Percentiles rank a stretch among this genome's conserved stretches.
Conservation (phyloP, 768 basidiomycete genomes). For the Xerocomellus amylosporus region DNA sequence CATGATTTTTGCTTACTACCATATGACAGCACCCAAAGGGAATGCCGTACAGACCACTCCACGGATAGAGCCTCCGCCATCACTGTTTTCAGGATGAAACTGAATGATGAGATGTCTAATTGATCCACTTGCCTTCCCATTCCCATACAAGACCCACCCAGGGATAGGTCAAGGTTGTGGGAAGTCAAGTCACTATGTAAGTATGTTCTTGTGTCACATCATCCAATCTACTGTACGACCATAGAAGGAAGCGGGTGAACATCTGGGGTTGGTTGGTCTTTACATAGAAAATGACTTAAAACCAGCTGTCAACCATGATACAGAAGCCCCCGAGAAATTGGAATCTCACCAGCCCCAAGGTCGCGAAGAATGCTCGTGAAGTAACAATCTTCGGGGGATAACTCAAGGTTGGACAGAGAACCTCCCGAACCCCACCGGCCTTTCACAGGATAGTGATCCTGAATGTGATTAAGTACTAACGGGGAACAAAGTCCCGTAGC, state of each 20-base stretch:
- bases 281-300: slow-evolving; percentile 38
- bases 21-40: slow-evolving; percentile 10
- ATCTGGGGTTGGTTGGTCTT: slow-evolving; percentile 44
- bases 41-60: slow-evolving; percentile 42
- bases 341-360: slow-evolving; percentile 40
- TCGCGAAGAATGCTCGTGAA: slow-evolving; percentile 39
- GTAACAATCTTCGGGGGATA: slow-evolving; percentile 24
- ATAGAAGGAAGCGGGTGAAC: slow-evolving; percentile 40
- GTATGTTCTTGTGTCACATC: neutral
- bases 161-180: slow-evolving; percentile 39
- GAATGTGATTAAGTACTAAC: neutral
- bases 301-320: slow-evolving; percentile 5
- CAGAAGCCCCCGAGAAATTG: neutral
- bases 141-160: slow-evolving; percentile 47
- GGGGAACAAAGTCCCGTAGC: neutral
- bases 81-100: slow-evolving; percentile 12
- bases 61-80: slow-evolving; percentile 39
- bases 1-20: slow-evolving; percentile 18
- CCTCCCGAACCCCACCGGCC: slow-evolving; percentile 39
- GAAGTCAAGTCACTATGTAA: slow-evolving; percentile 1
- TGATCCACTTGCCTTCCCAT: slow-evolving; percentile 36
- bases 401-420: slow-evolving; percentile 28
- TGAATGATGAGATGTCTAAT: neutral
- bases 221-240: slow-evolving; percentile 26
- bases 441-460: slow-evolving; percentile 42